Base-by-base conservation (phyloP, 192 early-diverging fungal species). In the Phlyctochytrium bullatum region DNA sequence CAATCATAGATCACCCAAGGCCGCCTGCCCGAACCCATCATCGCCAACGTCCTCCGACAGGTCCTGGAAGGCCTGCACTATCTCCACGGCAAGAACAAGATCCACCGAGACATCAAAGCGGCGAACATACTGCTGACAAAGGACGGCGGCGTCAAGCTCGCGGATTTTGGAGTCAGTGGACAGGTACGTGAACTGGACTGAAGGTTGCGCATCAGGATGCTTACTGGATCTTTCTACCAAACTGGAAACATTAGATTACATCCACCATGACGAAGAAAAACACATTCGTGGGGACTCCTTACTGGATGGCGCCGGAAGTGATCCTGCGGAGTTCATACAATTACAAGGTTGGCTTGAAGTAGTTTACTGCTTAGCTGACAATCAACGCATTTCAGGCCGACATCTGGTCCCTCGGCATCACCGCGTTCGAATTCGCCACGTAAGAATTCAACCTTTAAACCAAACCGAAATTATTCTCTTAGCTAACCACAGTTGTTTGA, bases 151-250 rank as follows among this genome's bases (percentile, higher is more conserved):
- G 88, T 98, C 52, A 98, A 97, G 76, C 82, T 98, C 59, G 95
- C 94, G 1, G 96, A 98, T 81, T 98, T 98, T 85, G 96, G 96
- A 10, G 96, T 98, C n/a, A 91, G 92, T 28, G 93, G 94, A 29
- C 95, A 97, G 78, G 79, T 89, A 67, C 69, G 73, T 25, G 40
- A 6, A n/a, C n/a, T n/a, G n/a, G n/a, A n/a, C n/a, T n/a, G n/a
- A n/a, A n/a, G n/a, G n/a, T n/a, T n/a, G n/a, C n/a, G n/a, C n/a
- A n/a, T 47, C 20, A 47, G 20, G 10, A 20, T 47, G 20, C 20
- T 14, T 47, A 14, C 20, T 47, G 40, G 40, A 47, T 47, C 10
- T 47, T 47, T 14, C 10, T 47, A 14, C 6, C 20, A 14, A 14
- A 47, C 20, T 20, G 40, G 68, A 71, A 1, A 30, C 64, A 77